Conservation (phyloP, 208 protist genomes). For the Leishmania arabica region DNA sequence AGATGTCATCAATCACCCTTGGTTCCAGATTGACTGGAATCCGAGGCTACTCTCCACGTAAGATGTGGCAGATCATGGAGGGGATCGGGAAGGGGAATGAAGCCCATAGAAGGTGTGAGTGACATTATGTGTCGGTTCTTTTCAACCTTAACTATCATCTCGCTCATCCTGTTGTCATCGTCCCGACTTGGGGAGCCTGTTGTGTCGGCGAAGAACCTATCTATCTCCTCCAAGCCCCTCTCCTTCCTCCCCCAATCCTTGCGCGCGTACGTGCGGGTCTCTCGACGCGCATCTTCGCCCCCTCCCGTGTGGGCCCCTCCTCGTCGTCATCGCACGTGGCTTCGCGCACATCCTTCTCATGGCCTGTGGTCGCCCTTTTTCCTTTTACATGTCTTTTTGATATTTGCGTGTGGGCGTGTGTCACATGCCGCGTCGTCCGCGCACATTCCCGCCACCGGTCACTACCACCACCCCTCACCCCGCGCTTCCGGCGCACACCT, state of each 20-base stretch:
- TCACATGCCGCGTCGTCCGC: neutral
- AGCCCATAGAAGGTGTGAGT: neutral
- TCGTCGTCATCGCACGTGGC: neutral
- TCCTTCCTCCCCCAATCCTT: neutral
- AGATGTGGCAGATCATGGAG: neutral
- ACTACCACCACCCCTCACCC: neutral
- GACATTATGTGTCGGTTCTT: neutral
- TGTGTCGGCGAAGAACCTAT: neutral
- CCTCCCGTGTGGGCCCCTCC: neutral
- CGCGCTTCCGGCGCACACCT: neutral
- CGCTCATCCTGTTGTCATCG: neutral
- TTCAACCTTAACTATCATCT: too few relatives aligned
- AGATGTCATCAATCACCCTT: conserved; percentile 87
- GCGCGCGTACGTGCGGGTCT: neutral
- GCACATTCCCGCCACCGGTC: neutral
- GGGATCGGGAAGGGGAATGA: neutral
- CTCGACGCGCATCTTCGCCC: neutral
- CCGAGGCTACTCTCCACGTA: conserved; percentile 36
- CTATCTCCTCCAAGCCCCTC: neutral
- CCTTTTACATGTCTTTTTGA: neutral
- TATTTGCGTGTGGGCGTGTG: neutral
- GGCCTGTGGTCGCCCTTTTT: neutral
- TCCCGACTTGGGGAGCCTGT: neutral
- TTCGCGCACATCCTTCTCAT: neutral
- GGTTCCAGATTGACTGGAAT: conserved; percentile 88